Evolutionary conservation across 2,329 filamentous ascomycete genomes (phyloP), one percentile per base, ranked within the genome.

Genomic region (Helotiales sp.): DNA sequence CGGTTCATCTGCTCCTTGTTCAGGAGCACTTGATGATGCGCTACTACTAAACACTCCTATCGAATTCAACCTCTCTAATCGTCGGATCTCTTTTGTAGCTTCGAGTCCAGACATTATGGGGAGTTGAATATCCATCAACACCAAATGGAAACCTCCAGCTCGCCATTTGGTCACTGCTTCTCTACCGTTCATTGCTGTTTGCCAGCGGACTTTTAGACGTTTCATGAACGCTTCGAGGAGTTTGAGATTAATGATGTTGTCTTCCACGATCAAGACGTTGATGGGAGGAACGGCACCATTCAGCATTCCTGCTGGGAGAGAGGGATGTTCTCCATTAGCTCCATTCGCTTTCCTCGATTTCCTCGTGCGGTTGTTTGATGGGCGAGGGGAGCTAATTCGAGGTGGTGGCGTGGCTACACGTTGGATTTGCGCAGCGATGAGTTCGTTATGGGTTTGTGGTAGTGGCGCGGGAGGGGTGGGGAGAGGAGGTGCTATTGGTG

Each of bases 81-180:
- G 80, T 52, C 95, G 82, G 55, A 99, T 99, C 76, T 98, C 95
- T 65, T 93, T 91, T 0, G 95, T 98, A 15, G 95, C 95, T 61
- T 97, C 91, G 29, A 99, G 78, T 0, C 95, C 95, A 66, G 89
- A 96, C 93, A 99, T 97, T 68, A 97, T 88, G 4, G 95, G 95
- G 57, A 99, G 81, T 72, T 98, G 95, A 65, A 99, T 98, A 72
- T 99, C 95, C 95, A 99, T 99, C 54, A 99, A 79, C 15, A 99
- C 95, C 63, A 99, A 77, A 76, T 99, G 95, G 70, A 96, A 98
- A 0, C 95, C 95, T 33, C 95, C 95, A 4, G 83, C 82, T 55
- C 90, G 87, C 93, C 95, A 99, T 75, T 96, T 97, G 60, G 84
- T 88, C 27, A 98, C 92, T 1, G 95, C 95, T 64, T 97, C 93